Evolutionary conservation across 495 filamentous ascomycete genomes (phyloP), one percentile per base, ranked within the genome.

Genomic region (Pseudomonodictys pantanalensis): DNA sequence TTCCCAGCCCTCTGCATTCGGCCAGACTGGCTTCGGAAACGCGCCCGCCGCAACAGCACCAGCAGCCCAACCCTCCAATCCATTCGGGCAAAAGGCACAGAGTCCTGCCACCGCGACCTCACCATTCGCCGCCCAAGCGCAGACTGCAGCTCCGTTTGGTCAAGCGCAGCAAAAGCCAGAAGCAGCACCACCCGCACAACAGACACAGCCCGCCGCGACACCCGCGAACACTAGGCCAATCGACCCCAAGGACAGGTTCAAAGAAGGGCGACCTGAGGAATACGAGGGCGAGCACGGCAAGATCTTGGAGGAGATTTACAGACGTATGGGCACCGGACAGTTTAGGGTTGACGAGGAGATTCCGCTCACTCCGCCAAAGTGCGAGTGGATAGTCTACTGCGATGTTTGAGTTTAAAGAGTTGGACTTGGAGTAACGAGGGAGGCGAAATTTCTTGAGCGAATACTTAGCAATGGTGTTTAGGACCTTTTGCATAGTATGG

Each of bases 321-420:
- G 74, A 43, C 76, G 73, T 52, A 82, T 88, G 35, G 73, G 83
- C 46, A 81, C 79, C 47, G 88, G 86, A 2, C 68, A 62, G 41
- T 92, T 91, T 66, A 77, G 78, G 48, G 58, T 48, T 2, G 43
- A 55, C 30, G 63, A 57, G 47, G 39, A 29, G 20, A 81, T 92
- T 67, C 90, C 90, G 0, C 76, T 83, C 52, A 76, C 88, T 18
- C 84, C 90, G 29, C 90, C 90, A 2, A 84, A 82, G 78, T 78
- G 79, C 49, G 89, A 89, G 71, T 88, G 81, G 77, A 82, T 86
- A 18, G 53, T 52, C 52, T n/a, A n/a, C n/a, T 35, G 15, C 32
- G 32, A 35, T 35, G 32, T 35, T n/a, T n/a, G n/a, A n/a, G n/a
- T n/a, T n/a, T n/a, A n/a, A n/a, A n/a, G n/a, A n/a, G n/a, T n/a